Evolutionary conservation across 1,284 basidiomycete species (phyloP).

Genomic region (Malassezia japonica): DNA sequence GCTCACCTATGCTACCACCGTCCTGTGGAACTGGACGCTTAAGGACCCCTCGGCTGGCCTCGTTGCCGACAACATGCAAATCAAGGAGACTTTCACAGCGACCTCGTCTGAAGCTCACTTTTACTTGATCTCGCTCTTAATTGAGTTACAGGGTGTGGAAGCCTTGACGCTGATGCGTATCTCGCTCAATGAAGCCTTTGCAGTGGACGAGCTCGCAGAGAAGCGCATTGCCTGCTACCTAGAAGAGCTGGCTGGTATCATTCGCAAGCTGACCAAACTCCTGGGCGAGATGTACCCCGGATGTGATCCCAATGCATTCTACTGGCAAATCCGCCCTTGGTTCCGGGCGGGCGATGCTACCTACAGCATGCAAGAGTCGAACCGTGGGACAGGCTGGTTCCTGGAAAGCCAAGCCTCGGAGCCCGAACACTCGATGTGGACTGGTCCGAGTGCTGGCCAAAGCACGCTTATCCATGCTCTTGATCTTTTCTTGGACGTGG

Average conservation of each 20-base stretch:
- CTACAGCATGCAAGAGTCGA: conserved; percentile 30
- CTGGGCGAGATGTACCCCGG: conserved; percentile 56
- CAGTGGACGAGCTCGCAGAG: conserved; percentile 68
- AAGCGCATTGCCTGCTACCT: conserved; percentile 55
- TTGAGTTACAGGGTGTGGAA: conserved; percentile 78
- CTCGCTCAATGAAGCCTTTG: conserved; percentile 83
- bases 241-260: conserved; percentile 58
- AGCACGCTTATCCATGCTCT: conserved; percentile 78
- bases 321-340: conserved; percentile 79
- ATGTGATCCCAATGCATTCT: conserved; percentile 72
- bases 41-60: conserved; percentile 39
- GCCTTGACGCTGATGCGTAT: conserved; percentile 76
- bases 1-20: conserved; percentile 84
- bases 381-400: conserved; percentile 57
- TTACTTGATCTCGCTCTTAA: conserved; percentile 76
- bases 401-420: conserved; percentile 63
- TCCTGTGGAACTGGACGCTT: conserved; percentile 77
- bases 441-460: conserved; percentile 83
- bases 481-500: conserved; percentile 78
- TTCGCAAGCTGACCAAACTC: conserved; percentile 51
- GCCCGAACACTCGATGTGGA: conserved; percentile 54
- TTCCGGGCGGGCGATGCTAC: conserved; percentile 70
- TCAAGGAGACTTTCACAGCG: conserved; percentile 66
- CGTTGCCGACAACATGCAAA: conserved; percentile 41
- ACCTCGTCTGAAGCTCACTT: conserved; percentile 80